Conservation (phyloP, 371 early-diverging fungal species). For the Mortierella sp. region DNA sequence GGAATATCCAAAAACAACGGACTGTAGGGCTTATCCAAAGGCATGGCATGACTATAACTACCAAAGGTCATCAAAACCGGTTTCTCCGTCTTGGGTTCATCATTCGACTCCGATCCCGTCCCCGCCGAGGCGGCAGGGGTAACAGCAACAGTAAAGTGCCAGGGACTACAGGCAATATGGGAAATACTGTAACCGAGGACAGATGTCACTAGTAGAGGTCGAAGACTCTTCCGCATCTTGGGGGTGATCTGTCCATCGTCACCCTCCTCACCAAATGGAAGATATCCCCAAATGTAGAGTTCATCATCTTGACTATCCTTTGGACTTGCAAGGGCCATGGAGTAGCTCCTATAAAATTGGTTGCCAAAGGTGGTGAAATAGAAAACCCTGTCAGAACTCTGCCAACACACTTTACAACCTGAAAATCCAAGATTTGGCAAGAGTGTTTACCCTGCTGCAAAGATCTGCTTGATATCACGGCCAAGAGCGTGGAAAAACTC, state of each 20-base stretch:
- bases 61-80: constrained; percentile 52
- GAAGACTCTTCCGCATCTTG: constrained; percentile 45
- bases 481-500: constrained; percentile 51
- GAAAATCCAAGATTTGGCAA: no score
- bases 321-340: constrained; percentile 40
- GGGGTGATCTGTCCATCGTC: constrained; percentile 30
- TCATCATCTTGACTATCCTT: constrained; percentile 48
- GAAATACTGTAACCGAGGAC: constrained; percentile 47
- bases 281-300: constrained; percentile 51
- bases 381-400: no score
- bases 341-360: constrained; percentile 31
- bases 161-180: constrained; percentile 51
- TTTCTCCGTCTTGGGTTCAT: constrained; percentile 7
- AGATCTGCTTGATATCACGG: constrained; percentile 43
- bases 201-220: constrained; percentile 44
- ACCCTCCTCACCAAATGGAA: constrained; percentile 46
- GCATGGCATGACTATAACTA: constrained; percentile 22
- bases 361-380: no score
- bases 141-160: constrained; percentile 51
- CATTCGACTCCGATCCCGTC: neutral
- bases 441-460: constrained; percentile 41
- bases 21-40: constrained; percentile 46
- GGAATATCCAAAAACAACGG: constrained; percentile 49
- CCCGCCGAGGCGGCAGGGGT: constrained; percentile 11
- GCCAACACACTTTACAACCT: no score